These are phyloP conservation scores for Melampsora abietis-canadensis DNA, from an alignment of 1,284 basidiomycete genomes.

Conservation along the genomic window DNA sequence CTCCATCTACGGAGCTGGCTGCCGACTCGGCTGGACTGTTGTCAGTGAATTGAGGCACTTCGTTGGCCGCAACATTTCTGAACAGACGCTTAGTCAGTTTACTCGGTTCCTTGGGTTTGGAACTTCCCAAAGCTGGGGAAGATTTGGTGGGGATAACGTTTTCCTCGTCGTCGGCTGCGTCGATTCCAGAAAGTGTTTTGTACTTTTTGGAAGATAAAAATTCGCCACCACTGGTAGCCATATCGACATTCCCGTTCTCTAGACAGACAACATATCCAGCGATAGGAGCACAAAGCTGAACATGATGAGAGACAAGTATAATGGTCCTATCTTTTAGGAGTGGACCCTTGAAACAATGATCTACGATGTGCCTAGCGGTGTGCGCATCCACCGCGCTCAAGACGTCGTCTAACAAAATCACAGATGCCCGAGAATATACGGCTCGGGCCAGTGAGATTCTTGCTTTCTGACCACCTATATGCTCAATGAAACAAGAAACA, in stretches of 20 bases:
- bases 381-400: slow-evolving; percentile 86
- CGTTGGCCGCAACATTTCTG: slow-evolving; percentile 44
- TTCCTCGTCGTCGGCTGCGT: slow-evolving; percentile 12
- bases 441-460: slow-evolving; percentile 65
- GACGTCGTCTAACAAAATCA: slow-evolving; percentile 84
- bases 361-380: slow-evolving; percentile 77
- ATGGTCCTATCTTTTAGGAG: slow-evolving; percentile 74
- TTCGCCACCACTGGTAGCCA: slow-evolving; percentile 64
- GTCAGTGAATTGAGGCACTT: slow-evolving; percentile 39
- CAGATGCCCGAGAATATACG: slow-evolving; percentile 82
- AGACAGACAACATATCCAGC: slow-evolving; percentile 64
- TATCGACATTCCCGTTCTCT: slow-evolving; percentile 78
- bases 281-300: slow-evolving; percentile 70
- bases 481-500: slow-evolving; percentile 43
- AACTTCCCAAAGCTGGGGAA: background rate
- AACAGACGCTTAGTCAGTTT: slow-evolving; percentile 39
- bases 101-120: slow-evolving; percentile 6
- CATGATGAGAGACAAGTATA: slow-evolving; percentile 83
- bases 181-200: slow-evolving; percentile 6
- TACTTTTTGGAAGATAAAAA: slow-evolving; percentile 58
- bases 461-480: slow-evolving; percentile 89
- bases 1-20: slow-evolving; percentile 43
- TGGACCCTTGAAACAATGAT: slow-evolving; percentile 78
- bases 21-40: slow-evolving; percentile 46
- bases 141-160: background rate